Evolutionary conservation across 352 stramenopile species (phyloP), one percentile per base, ranked within the genome.

Genomic region (Phytophthora sp.): DNA sequence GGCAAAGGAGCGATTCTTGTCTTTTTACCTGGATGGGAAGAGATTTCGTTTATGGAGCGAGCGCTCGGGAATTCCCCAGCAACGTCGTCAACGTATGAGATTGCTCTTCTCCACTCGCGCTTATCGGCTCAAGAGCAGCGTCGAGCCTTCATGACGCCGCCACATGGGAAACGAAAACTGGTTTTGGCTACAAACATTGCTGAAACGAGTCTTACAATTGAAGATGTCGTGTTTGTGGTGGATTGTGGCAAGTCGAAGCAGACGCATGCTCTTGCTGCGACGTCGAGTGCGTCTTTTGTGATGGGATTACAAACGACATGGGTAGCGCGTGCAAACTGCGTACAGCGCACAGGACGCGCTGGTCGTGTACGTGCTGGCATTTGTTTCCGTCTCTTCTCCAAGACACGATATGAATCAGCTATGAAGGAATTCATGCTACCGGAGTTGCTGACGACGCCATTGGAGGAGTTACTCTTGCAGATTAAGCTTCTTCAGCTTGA

Each of bases 201-300:
- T 5, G 97, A 99, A 76, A 98, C 96, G 12, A 98, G 89, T 67
- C 76, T 99, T 4, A 99, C 97, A 12, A 97, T 99, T n/a, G 93
- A 98, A 31, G 88, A 96, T 58, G 93, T 99, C 23, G 91, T 94
- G 9, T 97, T 97, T 55, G 88, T 96, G 4, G 84, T 96, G 35
- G 88, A 96, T 49, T 93, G 77, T 41, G 86, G 86, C 56, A 96
- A 94, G 51, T 91, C 81, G 0, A 96, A 93, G 66, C 86, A 96
- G 44, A 77, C 77, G 18, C 83, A 91, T 50, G 74, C 74, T 0
- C 78, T 93, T 30, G 80, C 74, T 20, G 74, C 74, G 7, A 86
- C 76, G 11, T 89, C 76, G 8, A 89, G 74, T 36, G 93, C 93
- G 13, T 86, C 86, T 16, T 96, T 97, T 31, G 91, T 96, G 16